These are phyloP conservation scores for Xylaria multiplex DNA, from an alignment of 2,329 filamentous ascomycete genomes.

Conservation along the genomic window DNA sequence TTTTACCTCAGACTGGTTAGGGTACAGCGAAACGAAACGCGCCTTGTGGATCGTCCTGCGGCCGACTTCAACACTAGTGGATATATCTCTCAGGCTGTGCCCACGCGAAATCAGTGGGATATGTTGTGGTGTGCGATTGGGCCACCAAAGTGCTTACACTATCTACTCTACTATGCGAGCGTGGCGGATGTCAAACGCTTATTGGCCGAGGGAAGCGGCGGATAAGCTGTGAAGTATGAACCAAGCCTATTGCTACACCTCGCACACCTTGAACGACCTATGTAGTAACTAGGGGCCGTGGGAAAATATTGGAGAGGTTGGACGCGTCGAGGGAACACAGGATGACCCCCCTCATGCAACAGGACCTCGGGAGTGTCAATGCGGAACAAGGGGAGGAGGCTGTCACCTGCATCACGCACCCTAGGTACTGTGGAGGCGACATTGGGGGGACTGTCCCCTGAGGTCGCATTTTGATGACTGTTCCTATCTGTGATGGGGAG, in stretches of 20 bases:
- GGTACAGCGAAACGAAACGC: constrained; percentile 29
- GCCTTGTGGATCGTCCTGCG: constrained; percentile 29
- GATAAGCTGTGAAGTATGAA: constrained; percentile 23
- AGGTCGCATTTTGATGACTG: constrained; percentile 30
- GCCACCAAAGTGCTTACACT: constrained; percentile 4
- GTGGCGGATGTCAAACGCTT: constrained; percentile 6
- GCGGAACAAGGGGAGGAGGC: constrained; percentile 29
- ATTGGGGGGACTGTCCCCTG: constrained; percentile 12
- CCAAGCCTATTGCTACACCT: constrained; percentile 32
- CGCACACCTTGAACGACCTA: constrained; percentile 25
- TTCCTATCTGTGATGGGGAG: constrained; percentile 9
- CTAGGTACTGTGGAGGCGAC: constrained; percentile 17
- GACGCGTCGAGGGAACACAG: constrained; percentile 10
- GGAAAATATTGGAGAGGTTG: constrained; percentile 28
- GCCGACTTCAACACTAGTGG: constrained; percentile 16
- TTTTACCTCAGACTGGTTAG: constrained; percentile 19
- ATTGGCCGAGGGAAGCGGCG: constrained; percentile 14
- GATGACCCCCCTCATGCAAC: constrained; percentile 11
- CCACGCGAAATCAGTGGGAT: constrained; percentile 4
- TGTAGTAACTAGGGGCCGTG: constrained; percentile 1
- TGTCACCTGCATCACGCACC: constrained; percentile 33
- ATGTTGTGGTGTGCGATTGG: constrained; percentile 23
- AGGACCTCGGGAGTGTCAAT: constrained; percentile 31
- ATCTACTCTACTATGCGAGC: constrained; percentile 1
- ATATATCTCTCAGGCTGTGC: constrained; percentile 9